Evolutionary conservation across 2,329 filamentous ascomycete species (phyloP).

Genomic region (Amesomyces nigricolor): DNA sequence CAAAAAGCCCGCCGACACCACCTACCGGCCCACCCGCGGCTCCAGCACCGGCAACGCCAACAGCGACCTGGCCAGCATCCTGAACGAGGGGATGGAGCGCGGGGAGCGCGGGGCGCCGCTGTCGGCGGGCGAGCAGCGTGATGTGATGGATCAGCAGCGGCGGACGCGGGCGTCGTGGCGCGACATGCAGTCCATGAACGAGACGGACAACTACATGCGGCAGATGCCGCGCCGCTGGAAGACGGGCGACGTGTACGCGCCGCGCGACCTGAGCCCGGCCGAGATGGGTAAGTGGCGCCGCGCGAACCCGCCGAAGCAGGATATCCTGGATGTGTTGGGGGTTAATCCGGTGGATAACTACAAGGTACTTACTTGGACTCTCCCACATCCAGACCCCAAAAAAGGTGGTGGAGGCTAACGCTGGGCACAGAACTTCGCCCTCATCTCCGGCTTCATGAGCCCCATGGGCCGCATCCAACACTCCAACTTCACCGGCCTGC

Average conservation of each 20-base stretch:
- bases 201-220: conserved; percentile 47
- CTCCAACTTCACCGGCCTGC: conserved; percentile 67
- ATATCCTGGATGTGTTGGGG: conserved; percentile 74
- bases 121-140: conserved; percentile 4
- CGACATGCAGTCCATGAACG: conserved; percentile 8
- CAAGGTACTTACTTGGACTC: conserved; percentile 53
- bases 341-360: conserved; percentile 81
- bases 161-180: background rate
- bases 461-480: conserved; percentile 79
- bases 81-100: conserved; percentile 4
- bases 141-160: conserved; percentile 6
- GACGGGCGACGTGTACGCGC: conserved; percentile 80
- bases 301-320: conserved; percentile 48
- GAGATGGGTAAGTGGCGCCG: conserved; percentile 80
- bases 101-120: conserved; percentile 10
- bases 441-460: conserved; percentile 85
- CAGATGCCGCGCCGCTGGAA: conserved; percentile 68
- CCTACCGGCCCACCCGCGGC: background rate
- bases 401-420: background rate
- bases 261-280: conserved; percentile 71
- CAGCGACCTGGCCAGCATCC: conserved; percentile 4
- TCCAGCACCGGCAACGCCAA: background rate
- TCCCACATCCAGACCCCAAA: no score
- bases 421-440: conserved; percentile 69
- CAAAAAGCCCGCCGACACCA: background rate